Evolutionary conservation across 345 rosid genomes (phyloP), one percentile per base, ranked within the genome.

Genomic region (Mercurialis annua): DNA sequence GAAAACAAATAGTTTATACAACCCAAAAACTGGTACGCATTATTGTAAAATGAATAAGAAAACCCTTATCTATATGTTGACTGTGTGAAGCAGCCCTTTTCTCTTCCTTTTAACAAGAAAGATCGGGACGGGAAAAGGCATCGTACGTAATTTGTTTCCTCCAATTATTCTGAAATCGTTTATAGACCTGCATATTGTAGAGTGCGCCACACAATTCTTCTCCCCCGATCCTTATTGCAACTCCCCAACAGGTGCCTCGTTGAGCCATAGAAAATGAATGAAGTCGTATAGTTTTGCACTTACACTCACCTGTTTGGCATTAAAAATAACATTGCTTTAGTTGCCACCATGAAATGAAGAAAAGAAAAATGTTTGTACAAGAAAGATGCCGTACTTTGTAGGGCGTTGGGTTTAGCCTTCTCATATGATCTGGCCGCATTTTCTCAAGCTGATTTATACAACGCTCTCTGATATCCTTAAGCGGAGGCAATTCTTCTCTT

Each of bases 211-310:
- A 69, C 56, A 49, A 33, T 40, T 34, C 18, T 27, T 40, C 52
- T 51, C 0, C 16, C 26, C 2, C 34, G 42, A 16, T 63, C 53
- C 70, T 80, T 71, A 92, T 62, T 83, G 89, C 80, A 94, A 72
- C 78, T 94, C 99, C 64, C 99, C 99, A 3, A 94, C 98, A 1
- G 99, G 99, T 5, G 98, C 99, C 82, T 94, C 99, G 4, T 94
- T 94, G 72, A 94, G 97, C 98, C 99, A 94, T 31, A 94, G 77
- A 81, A 86, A 87, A 75, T 94, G 98, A 65, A 91, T 94, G 81
- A 94, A 94, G 67, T 94, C 98, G 16, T 94, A 94, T 69, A 91
- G 73, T 65, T 87, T 91, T 0, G 85, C 84, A 30, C 90, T 91
- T 15, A 91, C 98, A 49, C 98, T 94, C 76, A 91, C 99, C 99